These are phyloP conservation scores for Begonia loranthoides DNA, from an alignment of 306 rosid genomes.

Conservation along the genomic window DNA sequence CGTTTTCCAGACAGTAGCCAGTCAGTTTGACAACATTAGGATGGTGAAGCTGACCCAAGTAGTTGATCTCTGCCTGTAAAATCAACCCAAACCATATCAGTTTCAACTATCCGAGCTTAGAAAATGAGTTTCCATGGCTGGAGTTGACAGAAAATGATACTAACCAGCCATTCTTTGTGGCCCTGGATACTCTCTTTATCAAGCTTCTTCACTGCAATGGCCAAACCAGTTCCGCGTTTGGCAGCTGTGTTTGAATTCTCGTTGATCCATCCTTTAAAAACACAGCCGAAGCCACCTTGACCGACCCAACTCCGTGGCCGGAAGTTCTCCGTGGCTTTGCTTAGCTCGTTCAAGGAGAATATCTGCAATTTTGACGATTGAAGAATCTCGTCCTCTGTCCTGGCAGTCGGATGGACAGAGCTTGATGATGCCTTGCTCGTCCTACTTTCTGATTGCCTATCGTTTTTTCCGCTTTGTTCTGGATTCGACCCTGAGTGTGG, in stretches of 20 bases:
- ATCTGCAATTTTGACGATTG: slow-evolving; percentile 3
- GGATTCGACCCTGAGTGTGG: too few species aligned
- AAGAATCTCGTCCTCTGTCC: slow-evolving; percentile 8
- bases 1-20: slow-evolving; percentile 91
- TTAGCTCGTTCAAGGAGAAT: slow-evolving; percentile 4
- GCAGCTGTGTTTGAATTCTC: not conserved
- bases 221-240: slow-evolving; percentile 9
- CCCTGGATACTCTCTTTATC: slow-evolving; percentile 8
- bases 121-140: not conserved
- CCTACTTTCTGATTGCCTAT: too few species aligned
- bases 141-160: not conserved
- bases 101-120: not conserved
- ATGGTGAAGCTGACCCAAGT: slow-evolving; percentile 78
- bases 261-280: slow-evolving; percentile 11
- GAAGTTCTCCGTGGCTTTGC: slow-evolving; percentile 6
- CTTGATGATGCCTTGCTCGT: too few species aligned
- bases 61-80: slow-evolving; percentile 70
- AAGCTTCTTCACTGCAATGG: slow-evolving; percentile 8
- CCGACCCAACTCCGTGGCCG: slow-evolving; percentile 8
- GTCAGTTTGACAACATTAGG: slow-evolving; percentile 76
- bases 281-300: slow-evolving; percentile 7
- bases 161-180: slow-evolving; percentile 6
- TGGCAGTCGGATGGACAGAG: not conserved
- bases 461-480: too few species aligned
- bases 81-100: not conserved